Conservation (phyloP, 176 grass and related monocot genomes). For the Musa acuminata region DNA sequence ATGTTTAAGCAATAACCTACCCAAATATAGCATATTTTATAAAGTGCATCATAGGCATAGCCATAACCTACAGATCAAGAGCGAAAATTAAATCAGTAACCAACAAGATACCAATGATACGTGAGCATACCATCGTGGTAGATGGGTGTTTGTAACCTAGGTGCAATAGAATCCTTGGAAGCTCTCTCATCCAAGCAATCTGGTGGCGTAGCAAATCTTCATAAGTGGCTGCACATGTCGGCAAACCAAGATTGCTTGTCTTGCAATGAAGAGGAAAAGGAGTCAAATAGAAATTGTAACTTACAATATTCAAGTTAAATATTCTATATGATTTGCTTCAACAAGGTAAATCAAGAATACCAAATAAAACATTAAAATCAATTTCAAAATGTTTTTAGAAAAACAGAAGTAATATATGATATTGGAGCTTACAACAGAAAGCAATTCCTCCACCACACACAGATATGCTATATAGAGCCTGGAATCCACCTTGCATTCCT, state of each 20-base stretch:
- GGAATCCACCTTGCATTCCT: conserved; percentile 11
- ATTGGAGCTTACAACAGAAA: background rate
- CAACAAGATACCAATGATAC: background rate
- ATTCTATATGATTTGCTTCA: too few species aligned
- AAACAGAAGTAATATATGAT: background rate
- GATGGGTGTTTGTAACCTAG: background rate
- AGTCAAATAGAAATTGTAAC: background rate
- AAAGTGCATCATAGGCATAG: too few species aligned
- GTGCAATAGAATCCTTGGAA: background rate
- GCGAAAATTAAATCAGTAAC: background rate
- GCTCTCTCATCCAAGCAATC: conserved; percentile 12
- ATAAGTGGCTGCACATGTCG: background rate
- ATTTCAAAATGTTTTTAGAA: background rate
- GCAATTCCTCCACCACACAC: conserved; percentile 1
- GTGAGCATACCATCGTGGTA: background rate
- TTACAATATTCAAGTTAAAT: too few species aligned
- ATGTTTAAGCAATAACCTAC: background rate
- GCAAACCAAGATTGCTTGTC: background rate
- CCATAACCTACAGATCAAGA: background rate
- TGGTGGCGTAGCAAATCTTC: background rate
- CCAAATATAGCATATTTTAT: too few species aligned
- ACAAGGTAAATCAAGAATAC: background rate
- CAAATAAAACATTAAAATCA: background rate
- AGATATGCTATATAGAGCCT: background rate
- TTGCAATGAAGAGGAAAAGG: background rate